Percentiles rank a stretch among this genome's conserved stretches.
Conservation (phyloP, 1,284 basidiomycete species). For the Psilocybe mexicana region DNA sequence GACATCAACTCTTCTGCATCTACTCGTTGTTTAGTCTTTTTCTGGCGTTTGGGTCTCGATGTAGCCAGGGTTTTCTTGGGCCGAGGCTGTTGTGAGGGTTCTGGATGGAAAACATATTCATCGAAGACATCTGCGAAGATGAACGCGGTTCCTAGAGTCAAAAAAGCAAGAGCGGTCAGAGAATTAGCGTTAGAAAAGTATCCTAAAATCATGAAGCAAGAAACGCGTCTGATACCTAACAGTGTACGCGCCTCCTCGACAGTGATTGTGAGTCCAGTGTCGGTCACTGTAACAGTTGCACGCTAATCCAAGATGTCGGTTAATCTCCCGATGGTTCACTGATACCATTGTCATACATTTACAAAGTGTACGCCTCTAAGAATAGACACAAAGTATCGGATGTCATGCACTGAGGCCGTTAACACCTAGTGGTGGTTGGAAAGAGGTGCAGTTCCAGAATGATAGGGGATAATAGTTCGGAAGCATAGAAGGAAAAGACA, state of each 20-base stretch:
- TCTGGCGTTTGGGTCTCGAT: constrained; percentile 9
- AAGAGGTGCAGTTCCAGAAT: not conserved
- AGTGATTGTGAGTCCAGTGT: constrained; percentile 76
- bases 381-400: constrained; percentile 73
- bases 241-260: constrained; percentile 85
- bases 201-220: not conserved
- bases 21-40: constrained; percentile 12
- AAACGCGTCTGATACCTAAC: constrained; percentile 52
- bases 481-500: not conserved
- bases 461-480: not conserved
- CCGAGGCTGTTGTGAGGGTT: constrained; percentile 23
- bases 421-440: constrained; percentile 54
- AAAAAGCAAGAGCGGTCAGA: not conserved
- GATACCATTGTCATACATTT: constrained; percentile 48
- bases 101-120: constrained; percentile 63
- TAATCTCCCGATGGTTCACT: constrained; percentile 2
- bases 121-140: constrained; percentile 81
- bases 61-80: constrained; percentile 8
- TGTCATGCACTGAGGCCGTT: constrained; percentile 74
- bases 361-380: constrained; percentile 78
- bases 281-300: constrained; percentile 74
- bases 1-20: constrained; percentile 3
- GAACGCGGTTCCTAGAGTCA: constrained; percentile 75
- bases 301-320: constrained; percentile 46
- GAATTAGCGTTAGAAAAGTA: not conserved